Conservation (phyloP, 2,329 filamentous ascomycete species). For the Thelonectria discophora region DNA sequence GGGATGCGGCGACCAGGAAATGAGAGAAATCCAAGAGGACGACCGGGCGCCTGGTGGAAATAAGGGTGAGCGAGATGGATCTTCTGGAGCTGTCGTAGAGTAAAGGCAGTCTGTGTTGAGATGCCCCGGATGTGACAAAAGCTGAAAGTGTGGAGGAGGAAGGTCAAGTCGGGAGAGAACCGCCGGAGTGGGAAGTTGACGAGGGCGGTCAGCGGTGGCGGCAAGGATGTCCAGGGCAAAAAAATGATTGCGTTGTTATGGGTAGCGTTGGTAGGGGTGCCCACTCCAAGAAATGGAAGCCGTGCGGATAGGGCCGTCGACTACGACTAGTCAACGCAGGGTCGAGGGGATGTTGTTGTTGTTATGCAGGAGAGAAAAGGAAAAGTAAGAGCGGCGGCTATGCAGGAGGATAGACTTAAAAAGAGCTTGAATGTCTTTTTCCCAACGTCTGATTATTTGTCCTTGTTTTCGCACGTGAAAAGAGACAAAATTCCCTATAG, state of each 20-base stretch:
- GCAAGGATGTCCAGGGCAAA: slow-evolving; percentile 26
- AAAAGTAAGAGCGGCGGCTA: slow-evolving; percentile 2
- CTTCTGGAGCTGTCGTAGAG: background rate
- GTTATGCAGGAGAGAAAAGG: background rate
- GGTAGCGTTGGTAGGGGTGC: slow-evolving; percentile 19
- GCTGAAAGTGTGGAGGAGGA: slow-evolving; percentile 27
- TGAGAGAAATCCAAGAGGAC: background rate
- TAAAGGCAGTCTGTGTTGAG: slow-evolving; percentile 13
- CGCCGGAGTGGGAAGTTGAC: slow-evolving; percentile 18
- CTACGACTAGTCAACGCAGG: background rate
- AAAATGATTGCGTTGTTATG: slow-evolving; percentile 29
- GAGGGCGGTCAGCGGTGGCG: slow-evolving; percentile 31
- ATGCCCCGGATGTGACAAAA: slow-evolving; percentile 19
- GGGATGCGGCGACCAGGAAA: slow-evolving; percentile 1
- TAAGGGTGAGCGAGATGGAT: background rate
- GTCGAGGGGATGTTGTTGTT: slow-evolving; percentile 3
- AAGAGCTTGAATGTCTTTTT: slow-evolving; percentile 25
- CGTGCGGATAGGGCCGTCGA: slow-evolving; percentile 14
- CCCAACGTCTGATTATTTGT: slow-evolving; percentile 33
- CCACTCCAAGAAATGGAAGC: background rate
- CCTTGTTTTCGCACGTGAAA: slow-evolving; percentile 13
- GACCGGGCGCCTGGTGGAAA: background rate
- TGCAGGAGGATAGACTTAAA: background rate
- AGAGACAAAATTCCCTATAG: background rate
- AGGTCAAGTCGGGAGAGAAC: slow-evolving; percentile 17